Evolutionary conservation across 305 asterid species (phyloP), one percentile per base, ranked within the genome.

Genomic region (Fraxinus latifolia): DNA sequence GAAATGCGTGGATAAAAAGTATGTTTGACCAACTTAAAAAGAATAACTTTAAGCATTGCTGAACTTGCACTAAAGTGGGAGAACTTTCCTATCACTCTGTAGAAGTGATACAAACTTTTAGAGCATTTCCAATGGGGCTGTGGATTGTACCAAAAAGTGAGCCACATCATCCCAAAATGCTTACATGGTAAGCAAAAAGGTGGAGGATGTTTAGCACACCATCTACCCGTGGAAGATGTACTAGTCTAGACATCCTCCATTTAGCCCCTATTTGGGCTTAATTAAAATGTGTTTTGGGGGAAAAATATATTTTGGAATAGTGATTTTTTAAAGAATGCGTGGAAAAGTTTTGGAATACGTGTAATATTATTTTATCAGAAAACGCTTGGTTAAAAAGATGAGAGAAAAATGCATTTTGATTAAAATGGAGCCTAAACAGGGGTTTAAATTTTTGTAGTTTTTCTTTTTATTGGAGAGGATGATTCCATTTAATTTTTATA

Each of bases 61-160:
- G 15, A 50, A 50, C 60, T 3, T 50, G 60, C 60, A 14, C 7
- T 82, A 53, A 74, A 58, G 78, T 73, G 77, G 78, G 72, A 74
- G 60, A 29, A 74, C 71, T 36, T 77, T 12, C 25, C 15, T 33
- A 11, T 37, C 33, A 37, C 33, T 55, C 27, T 32, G 65, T 50
- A 2, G 27, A 77, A 60, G 62, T 47, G 6, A 50, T 77, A 15
- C 17, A 29, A 4, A 74, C 34, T 72, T 62, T 23, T 47, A 42
- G 60, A 47, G 1, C 19, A 50, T 50, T 1, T 14, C 58, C 7
- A 47, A 14, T 4, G 58, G 60, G 60, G 7, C 21, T 50, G 2
- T 50, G 60, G 60, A 14, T 50, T 14, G 60, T 19, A 14, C 60
- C 58, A 50, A 15, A 47, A 15, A 50, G 60, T 50, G 60, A 14